phyloP scores from a whole-genome alignment of 352 stramenopile species.

The Phytophthora macrochlamydospora region DNA sequence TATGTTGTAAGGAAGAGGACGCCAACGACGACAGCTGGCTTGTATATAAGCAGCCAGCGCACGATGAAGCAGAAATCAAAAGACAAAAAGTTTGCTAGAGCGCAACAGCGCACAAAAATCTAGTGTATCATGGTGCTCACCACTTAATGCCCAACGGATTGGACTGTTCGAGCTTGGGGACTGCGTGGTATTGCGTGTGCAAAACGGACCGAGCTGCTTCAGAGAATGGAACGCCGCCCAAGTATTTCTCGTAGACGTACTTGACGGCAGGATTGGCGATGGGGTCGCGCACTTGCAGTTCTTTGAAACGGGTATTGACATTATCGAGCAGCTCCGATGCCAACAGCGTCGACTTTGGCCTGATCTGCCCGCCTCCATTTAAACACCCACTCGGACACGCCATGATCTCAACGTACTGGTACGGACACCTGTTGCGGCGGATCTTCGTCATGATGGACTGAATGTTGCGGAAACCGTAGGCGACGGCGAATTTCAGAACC shows the following conservation, averaged over 20 bases:
- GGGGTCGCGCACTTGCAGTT: conserved; percentile 60
- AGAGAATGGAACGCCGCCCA: conserved; percentile 77
- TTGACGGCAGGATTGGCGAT: conserved; percentile 75
- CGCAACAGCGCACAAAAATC: conserved; percentile 6
- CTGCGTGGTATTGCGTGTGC: conserved; percentile 84
- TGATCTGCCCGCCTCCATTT: conserved; percentile 96
- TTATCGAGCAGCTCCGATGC: conserved; percentile 61
- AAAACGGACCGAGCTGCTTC: conserved; percentile 60
- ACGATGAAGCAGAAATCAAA: conserved; percentile 19
- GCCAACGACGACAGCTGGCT: conserved; percentile 3
- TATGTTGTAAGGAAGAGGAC: conserved; percentile 28
- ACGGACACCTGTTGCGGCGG: conserved; percentile 88
- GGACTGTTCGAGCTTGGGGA: conserved; percentile 85
- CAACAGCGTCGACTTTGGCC: conserved; percentile 62
- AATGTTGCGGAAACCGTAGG: conserved; percentile 98
- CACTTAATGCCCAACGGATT: conserved; percentile 90
- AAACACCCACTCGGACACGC: conserved; percentile 97
- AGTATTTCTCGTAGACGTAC: conserved; percentile 85
- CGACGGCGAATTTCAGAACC: conserved; percentile 93
- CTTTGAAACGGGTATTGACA: conserved; percentile 72
- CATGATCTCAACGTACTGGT: conserved; percentile 99
- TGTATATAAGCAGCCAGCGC: conserved; percentile 10
- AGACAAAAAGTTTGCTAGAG: conserved; percentile 17
- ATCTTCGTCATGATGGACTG: conserved; percentile 95
- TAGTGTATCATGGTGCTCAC: conserved; percentile 18